These are phyloP conservation scores for Microbotryum silenes-acaulis DNA, from an alignment of 1,284 basidiomycete genomes.

Conservation along the genomic window DNA sequence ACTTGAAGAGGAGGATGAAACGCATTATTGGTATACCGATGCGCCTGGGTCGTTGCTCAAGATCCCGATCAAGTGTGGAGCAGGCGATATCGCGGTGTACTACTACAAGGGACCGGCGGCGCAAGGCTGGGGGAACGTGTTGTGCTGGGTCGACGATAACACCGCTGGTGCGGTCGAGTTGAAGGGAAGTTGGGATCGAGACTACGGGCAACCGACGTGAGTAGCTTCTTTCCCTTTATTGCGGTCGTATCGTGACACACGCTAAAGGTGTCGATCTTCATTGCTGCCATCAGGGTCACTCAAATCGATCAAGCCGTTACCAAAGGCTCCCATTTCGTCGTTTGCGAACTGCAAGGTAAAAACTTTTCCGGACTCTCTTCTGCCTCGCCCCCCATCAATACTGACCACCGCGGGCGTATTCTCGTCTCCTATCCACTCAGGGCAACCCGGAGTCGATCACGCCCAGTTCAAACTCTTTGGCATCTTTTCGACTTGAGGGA, in stretches of 20 bases:
- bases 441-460: conserved; percentile 29
- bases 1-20: conserved; percentile 45
- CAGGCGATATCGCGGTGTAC: conserved; percentile 71
- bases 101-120: conserved; percentile 57
- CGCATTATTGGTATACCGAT: conserved; percentile 82
- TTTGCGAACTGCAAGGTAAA: conserved; percentile 35
- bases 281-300: conserved; percentile 20
- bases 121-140: conserved; percentile 53
- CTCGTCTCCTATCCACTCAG: neutral
- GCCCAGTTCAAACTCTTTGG: conserved; percentile 28
- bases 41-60: conserved; percentile 66
- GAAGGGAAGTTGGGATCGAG: conserved; percentile 44
- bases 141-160: conserved; percentile 55
- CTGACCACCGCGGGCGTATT: neutral
- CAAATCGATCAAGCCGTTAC: conserved; percentile 36
- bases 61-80: conserved; percentile 62
- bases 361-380: neutral
- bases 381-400: neutral
- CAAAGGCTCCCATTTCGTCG: conserved; percentile 35
- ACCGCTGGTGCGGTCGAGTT: conserved; percentile 49
- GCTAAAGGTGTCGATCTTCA: too few relatives aligned
- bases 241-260: too few relatives aligned
- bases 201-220: conserved; percentile 44
- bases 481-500: conserved; percentile 20
- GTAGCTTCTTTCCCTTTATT: conserved; percentile 15